Base-by-base conservation (phyloP, 805 yeast species). In the Yamadazyma paraphyllophila region DNA sequence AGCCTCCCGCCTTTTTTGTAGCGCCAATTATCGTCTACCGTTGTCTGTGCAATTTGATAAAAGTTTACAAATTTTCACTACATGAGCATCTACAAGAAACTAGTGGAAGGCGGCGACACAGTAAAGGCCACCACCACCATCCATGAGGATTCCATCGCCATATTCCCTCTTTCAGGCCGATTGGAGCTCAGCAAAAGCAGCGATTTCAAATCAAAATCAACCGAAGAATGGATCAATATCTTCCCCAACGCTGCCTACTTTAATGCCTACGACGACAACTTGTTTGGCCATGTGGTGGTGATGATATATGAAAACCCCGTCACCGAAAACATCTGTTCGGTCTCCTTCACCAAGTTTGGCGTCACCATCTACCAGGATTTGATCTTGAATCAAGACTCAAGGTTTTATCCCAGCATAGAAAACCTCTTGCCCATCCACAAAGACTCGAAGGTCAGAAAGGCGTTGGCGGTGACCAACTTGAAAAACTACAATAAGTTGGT, bases 371-470 rank as follows among this genome's bases (percentile, higher is more conserved):
- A 78, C 53, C 73, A 76, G 26, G 72, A 82, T 15, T 64, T 89
- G 56, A 79, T 87, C 2, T 61, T 87, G 9, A 77, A 74, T 36
- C 57, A 70, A 0, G 65, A 74, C 38, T 88, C 96, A 1, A 73
- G 85, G 41, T 92, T 81, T 60, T 88, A 77, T 67, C 90, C 86
- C 1, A 94, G 96, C 1, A 78, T 91, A 53, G 78, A 82, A 55
- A 89, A 88, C 55, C 67, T 92, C 38, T 59, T 74, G 0, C 68
- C 69, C 0, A 62, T 71, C 9, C 73, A 74, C 54, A 70, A 72
- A 50, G 60, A 68, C 4, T 78, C 87, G 8, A 81, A 80, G 39
- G 87, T 84, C 2, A 75, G 95, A 51, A 75, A 80, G 49, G 83
- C 92, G 0, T 69, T 91, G 32, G 97, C 97, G 0, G 80, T 90